Percentiles rank a stretch among this genome's conserved stretches.
Evolutionary conservation across 2,329 filamentous ascomycete genomes (phyloP).

Genomic region (Verticillium nubilum): DNA sequence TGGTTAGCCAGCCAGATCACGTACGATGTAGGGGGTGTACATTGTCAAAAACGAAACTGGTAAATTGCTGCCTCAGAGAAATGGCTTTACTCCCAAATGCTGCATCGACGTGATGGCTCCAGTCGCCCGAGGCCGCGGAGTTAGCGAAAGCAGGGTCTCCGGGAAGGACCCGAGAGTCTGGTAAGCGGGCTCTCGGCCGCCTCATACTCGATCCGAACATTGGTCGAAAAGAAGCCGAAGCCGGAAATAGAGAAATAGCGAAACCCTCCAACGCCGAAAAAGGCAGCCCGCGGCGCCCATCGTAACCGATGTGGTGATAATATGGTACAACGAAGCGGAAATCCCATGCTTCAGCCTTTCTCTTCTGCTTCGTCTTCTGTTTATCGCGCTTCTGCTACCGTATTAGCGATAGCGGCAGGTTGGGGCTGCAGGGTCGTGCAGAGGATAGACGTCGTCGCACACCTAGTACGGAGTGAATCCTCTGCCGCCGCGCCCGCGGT

Average conservation of each 20-base stretch:
- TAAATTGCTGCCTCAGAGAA: background rate
- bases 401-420: background rate
- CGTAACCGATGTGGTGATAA: background rate
- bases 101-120: background rate
- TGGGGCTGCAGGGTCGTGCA: background rate
- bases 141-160: background rate
- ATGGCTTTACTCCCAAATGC: background rate
- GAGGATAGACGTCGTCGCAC: background rate
- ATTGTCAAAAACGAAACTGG: background rate
- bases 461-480: conserved; percentile 60
- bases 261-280: background rate
- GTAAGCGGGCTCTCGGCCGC: background rate
- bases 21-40: background rate
- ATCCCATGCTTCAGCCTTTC: too few relatives aligned
- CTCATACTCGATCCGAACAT: background rate
- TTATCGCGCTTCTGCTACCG: background rate
- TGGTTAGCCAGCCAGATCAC: background rate
- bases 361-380: background rate
- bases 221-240: background rate
- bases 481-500: conserved; percentile 59
- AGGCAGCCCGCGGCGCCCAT: background rate
- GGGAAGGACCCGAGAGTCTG: background rate
- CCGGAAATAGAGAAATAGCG: background rate
- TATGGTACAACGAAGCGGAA: background rate
- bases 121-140: background rate